Conservation (phyloP, 495 filamentous ascomycete species). For the Letharia lupina region DNA sequence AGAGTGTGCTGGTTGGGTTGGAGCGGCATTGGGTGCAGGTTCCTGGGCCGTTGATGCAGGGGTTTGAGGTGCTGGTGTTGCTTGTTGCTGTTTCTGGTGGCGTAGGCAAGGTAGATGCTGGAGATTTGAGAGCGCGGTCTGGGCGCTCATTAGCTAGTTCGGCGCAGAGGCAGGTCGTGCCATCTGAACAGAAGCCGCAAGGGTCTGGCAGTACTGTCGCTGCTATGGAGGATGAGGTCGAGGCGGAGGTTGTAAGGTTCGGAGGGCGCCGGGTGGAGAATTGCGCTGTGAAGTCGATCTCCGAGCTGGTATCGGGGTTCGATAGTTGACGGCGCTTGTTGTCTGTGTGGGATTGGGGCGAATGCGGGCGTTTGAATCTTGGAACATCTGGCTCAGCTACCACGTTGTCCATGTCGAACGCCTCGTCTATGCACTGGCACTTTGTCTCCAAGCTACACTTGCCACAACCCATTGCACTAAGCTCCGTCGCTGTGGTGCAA, state of each 20-base stretch:
- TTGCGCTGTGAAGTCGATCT: slow-evolving; percentile 65
- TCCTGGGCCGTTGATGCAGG: slow-evolving; percentile 65
- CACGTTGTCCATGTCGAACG: slow-evolving; percentile 33
- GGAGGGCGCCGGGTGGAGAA: slow-evolving; percentile 43
- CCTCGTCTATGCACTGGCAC: slow-evolving; percentile 67
- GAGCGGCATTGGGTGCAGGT: slow-evolving; percentile 71
- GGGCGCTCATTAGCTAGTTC: slow-evolving; percentile 50
- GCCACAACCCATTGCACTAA: slow-evolving; percentile 49
- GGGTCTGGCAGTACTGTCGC: slow-evolving; percentile 44
- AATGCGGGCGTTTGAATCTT: slow-evolving; percentile 31
- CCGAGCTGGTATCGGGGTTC: slow-evolving; percentile 48
- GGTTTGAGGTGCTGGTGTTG: slow-evolving; percentile 23
- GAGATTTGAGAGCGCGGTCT: slow-evolving; percentile 45
- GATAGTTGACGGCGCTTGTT: slow-evolving; percentile 28
- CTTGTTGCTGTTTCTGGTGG: slow-evolving; percentile 22
- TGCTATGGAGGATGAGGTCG: slow-evolving; percentile 30
- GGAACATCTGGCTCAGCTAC: slow-evolving; percentile 3
- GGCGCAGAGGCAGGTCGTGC: slow-evolving; percentile 75
- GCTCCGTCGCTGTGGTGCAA: slow-evolving; percentile 19
- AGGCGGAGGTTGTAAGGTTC: slow-evolving; percentile 26
- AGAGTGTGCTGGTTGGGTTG: slow-evolving; percentile 72
- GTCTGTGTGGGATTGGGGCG: slow-evolving; percentile 28
- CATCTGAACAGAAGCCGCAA: slow-evolving; percentile 84
- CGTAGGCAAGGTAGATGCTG: slow-evolving; percentile 52
- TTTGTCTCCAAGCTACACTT: slow-evolving; percentile 49